Conservation (phyloP, 2,329 filamentous ascomycete species). For the Alternaria angustiovoidea region DNA sequence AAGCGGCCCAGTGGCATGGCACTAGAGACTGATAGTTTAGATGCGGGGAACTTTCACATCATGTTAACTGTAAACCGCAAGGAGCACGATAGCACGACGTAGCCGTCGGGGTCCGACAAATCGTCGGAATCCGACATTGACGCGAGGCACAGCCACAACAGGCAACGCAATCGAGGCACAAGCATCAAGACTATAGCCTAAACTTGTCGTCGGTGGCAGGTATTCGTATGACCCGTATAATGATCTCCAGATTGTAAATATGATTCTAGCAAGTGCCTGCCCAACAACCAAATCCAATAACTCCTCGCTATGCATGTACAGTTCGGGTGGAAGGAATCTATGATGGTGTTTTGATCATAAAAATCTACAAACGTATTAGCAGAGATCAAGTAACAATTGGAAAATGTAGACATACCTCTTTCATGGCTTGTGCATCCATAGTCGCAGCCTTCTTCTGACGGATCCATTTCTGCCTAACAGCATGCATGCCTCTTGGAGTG, state of each 20-base stretch:
- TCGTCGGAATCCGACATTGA: neutral
- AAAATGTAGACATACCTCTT: constrained; percentile 68
- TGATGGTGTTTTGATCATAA: constrained; percentile 49
- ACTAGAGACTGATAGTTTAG: neutral
- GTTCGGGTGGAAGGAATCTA: constrained; percentile 15
- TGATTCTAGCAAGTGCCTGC: neutral
- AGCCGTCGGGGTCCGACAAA: neutral
- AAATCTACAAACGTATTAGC: constrained; percentile 40
- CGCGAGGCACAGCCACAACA: constrained; percentile 1
- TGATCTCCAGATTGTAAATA: neutral
- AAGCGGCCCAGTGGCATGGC: neutral
- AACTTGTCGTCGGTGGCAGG: neutral
- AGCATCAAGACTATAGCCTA: neutral
- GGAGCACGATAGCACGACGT: neutral
- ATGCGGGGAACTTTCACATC: neutral
- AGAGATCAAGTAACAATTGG: neutral
- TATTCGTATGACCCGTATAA: neutral
- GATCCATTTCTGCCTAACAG: constrained; percentile 82
- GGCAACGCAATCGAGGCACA: neutral
- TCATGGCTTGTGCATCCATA: constrained; percentile 81
- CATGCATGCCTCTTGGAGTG: constrained; percentile 68
- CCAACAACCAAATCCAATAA: constrained; percentile 14
- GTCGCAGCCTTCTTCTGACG: constrained; percentile 86
- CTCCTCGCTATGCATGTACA: constrained; percentile 45
- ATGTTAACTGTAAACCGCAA: neutral